Percentiles rank a stretch among this genome's conserved stretches.
phyloP scores from a whole-genome alignment of 306 rosid species.

The Coriaria nepalensis region DNA sequence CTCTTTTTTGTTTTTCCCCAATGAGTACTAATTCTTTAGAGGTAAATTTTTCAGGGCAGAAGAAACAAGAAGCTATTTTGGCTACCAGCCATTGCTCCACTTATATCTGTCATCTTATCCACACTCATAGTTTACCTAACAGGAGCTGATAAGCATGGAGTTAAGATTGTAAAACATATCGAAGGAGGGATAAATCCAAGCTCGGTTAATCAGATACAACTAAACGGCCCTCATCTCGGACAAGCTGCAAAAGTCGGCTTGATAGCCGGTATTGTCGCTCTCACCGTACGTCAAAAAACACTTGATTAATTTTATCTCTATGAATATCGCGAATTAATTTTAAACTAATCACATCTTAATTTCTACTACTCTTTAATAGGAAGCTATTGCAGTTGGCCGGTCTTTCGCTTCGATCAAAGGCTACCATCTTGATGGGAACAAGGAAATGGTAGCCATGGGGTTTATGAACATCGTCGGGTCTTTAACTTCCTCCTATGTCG shows the following conservation, averaged over 20 bases:
- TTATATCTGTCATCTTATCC: constrained; percentile 57
- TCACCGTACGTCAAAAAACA: constrained; percentile 38
- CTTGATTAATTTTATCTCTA: too few species aligned
- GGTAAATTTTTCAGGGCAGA: constrained; percentile 45
- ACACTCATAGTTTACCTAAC: constrained; percentile 62
- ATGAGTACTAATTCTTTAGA: constrained; percentile 8
- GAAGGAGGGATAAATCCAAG: constrained; percentile 60
- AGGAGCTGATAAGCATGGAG: constrained; percentile 69
- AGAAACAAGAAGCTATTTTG: constrained; percentile 67
- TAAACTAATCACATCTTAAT: neutral
- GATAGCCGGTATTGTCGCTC: constrained; percentile 61
- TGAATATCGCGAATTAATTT: too few species aligned
- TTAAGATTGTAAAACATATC: constrained; percentile 59
- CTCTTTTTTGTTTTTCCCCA: neutral
- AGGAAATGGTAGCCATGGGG: constrained; percentile 89
- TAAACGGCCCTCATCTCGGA: constrained; percentile 47
- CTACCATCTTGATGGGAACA: constrained; percentile 82
- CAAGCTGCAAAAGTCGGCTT: constrained; percentile 67
- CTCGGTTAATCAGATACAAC: constrained; percentile 48
- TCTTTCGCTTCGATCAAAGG: constrained; percentile 78
- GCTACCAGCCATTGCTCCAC: constrained; percentile 76
- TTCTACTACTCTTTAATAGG: constrained; percentile 12
- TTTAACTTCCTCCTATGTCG: constrained; percentile 70
- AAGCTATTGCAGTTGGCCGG: constrained; percentile 86
- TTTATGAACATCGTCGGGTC: constrained; percentile 83